These are phyloP conservation scores for Xylaria sp. DNA, from an alignment of 2,329 filamentous ascomycete species.

Conservation along the genomic window DNA sequence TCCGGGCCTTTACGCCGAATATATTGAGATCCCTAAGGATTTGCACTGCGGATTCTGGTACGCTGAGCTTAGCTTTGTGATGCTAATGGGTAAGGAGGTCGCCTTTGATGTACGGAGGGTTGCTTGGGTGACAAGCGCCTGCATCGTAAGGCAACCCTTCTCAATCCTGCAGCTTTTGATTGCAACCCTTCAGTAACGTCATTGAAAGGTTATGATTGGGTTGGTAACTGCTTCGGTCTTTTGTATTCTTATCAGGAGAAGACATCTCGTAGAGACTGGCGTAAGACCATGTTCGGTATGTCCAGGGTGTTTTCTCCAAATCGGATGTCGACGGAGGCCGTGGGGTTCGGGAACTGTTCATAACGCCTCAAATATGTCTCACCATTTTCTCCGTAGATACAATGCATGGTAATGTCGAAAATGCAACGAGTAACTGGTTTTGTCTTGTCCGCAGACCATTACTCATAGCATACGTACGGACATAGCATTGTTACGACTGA, in stretches of 20 bases:
- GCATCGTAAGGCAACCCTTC: background rate
- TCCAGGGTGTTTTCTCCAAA: background rate
- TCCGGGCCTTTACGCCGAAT: background rate
- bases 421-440: background rate
- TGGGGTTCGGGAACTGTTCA: background rate
- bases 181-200: background rate
- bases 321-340: background rate
- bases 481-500: no score
- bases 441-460: no score
- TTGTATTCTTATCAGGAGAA: background rate
- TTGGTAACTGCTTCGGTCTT: background rate
- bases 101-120: background rate
- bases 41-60: background rate
- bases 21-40: background rate
- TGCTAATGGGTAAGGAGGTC: background rate
- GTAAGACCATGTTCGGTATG: background rate
- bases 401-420: background rate
- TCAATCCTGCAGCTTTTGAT: background rate
- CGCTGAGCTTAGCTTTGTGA: background rate
- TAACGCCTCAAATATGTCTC: background rate
- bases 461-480: no score
- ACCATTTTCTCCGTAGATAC: background rate
- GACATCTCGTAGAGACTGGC: background rate
- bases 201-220: background rate
- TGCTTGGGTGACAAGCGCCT: background rate